These are phyloP conservation scores for Madurella mycetomatis DNA, from an alignment of 2,329 filamentous ascomycete species.

Conservation along the genomic window DNA sequence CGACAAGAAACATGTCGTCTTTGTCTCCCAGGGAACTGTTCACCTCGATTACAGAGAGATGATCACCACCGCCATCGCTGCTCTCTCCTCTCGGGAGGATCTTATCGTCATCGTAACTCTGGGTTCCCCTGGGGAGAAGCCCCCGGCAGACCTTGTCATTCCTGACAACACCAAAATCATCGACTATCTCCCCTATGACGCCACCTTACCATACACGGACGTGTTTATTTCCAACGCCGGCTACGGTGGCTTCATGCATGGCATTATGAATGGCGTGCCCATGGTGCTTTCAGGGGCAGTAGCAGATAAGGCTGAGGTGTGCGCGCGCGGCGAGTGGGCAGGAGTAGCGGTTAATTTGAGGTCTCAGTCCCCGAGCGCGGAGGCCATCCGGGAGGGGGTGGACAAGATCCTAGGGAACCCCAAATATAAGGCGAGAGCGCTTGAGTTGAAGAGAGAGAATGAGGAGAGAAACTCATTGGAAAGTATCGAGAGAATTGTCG, in stretches of 20 bases:
- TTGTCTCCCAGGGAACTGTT: conserved; percentile 46
- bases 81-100: conserved; percentile 39
- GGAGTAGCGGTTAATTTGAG: conserved; percentile 43
- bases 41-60: conserved; percentile 38
- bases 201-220: conserved; percentile 39
- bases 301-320: conserved; percentile 41
- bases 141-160: conserved; percentile 16
- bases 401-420: conserved; percentile 30
- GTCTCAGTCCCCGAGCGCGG: conserved; percentile 30
- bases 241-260: conserved; percentile 45
- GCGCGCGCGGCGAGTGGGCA: conserved; percentile 38
- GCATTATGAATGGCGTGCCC: conserved; percentile 42
- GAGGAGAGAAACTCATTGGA: conserved; percentile 15
- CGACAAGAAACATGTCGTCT: conserved; percentile 37
- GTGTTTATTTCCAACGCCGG: conserved; percentile 47
- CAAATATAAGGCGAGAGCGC: conserved; percentile 30
- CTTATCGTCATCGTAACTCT: conserved; percentile 35
- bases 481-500: conserved; percentile 4
- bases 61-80: conserved; percentile 42
- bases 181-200: conserved; percentile 47
- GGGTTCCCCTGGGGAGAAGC: conserved; percentile 26
- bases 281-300: conserved; percentile 42
- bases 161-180: conserved; percentile 40
- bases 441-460: conserved; percentile 24
- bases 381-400: conserved; percentile 30